Conservation (phyloP, 2,329 filamentous ascomycete genomes). For the Trichoderma atroviride region DNA sequence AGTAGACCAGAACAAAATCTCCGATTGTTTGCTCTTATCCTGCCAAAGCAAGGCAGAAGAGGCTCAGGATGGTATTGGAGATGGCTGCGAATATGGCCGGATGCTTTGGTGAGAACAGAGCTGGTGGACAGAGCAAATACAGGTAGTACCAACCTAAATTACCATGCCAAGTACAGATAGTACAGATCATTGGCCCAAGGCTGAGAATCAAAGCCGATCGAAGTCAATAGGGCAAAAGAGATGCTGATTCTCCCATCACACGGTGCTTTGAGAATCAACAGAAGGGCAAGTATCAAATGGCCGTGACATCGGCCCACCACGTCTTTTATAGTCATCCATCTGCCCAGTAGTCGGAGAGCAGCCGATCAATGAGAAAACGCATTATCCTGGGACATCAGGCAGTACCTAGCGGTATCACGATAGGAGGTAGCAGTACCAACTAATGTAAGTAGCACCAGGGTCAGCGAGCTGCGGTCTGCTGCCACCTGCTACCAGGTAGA, state of each 20-base stretch:
- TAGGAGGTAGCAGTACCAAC: not conserved
- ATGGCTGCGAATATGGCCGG: not conserved
- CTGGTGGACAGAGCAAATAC: not conserved
- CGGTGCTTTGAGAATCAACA: not conserved
- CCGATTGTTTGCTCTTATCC: not conserved
- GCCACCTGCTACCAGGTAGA: not conserved
- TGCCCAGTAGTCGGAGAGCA: not conserved
- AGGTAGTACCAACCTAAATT: not conserved
- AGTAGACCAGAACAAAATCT: not conserved
- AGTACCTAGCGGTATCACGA: not conserved
- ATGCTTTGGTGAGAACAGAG: not conserved
- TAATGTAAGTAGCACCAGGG: not conserved
- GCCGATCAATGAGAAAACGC: not conserved
- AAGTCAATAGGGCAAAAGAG: not conserved
- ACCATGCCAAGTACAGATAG: not conserved
- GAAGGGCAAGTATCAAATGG: not conserved
- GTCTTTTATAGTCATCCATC: not conserved
- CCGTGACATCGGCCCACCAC: not conserved
- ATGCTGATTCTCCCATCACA: not conserved
- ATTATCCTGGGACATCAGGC: not conserved
- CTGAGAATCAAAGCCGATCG: not conserved
- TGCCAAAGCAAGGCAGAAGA: not conserved
- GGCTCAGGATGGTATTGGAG: not conserved
- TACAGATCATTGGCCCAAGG: not conserved
- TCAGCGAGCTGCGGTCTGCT: not conserved